Evolutionary conservation across 148 eudicot genomes (phyloP), one percentile per base, ranked within the genome.

Genomic region (Polygonum maritimum): DNA sequence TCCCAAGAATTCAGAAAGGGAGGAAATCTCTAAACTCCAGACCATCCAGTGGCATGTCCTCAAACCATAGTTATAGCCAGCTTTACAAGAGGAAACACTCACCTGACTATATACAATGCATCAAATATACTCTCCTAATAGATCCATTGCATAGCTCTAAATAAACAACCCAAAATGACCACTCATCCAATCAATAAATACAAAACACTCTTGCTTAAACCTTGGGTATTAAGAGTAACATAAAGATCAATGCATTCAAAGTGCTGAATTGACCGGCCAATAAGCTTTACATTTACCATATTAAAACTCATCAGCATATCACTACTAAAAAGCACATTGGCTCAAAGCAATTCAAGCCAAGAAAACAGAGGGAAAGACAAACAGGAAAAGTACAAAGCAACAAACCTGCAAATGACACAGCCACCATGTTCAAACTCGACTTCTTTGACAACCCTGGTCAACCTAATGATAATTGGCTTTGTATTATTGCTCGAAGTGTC

Each of bases 351-450:
- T 36, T 35, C 69, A 36, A 38, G 69, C 5, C 12, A 67, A 35
- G 15, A 35, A 14, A 16, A 38, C 19, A 67, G 45, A 1, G 8
- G 9, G 8, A 22, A 65, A 65, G 40, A 65, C 35, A 6, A 67
- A 36, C 36, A 1, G 5, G 7, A 13, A 10, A n/a, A 3, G 21
- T 18, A 60, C 31, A 60, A 4, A 67, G 57, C 79, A 54, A 81
- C 89, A 69, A 69, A 95, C 98, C 98, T 92, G 92, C 98, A 95
- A 71, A 95, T 67, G 77, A 88, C 86, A 78, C 97, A 95, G 69
- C 97, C 97, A 58, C 97, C 98, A 73, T 77, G 80, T 83, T 89
- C 92, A 79, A 74, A 80, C 84, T 92, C 96, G 47, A 88, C 80
- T 71, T 85, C 78, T 83, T 89, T 89, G 21, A 94, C 95, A 78